Conservation (phyloP, 345 rosid species). For the Eutrema heterophyllum region DNA sequence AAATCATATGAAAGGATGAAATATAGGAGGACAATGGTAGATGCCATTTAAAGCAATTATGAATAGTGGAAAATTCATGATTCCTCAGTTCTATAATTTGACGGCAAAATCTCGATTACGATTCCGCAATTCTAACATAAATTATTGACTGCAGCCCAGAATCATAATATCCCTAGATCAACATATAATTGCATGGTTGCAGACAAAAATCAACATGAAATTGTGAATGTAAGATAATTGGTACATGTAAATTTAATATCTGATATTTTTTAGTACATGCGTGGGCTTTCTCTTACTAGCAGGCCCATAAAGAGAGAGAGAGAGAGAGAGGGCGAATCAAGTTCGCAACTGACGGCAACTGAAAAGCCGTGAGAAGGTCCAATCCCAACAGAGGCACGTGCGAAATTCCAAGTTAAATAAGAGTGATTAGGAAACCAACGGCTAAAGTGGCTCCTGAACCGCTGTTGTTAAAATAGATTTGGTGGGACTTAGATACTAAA, state of each 20-base stretch:
- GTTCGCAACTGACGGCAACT: constrained; percentile 4
- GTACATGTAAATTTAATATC: too few relatives aligned
- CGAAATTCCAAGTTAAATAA: neutral
- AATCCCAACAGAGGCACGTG: constrained; percentile 10
- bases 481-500: neutral
- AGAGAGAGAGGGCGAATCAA: neutral
- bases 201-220: too few relatives aligned
- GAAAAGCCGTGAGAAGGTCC: constrained; percentile 1
- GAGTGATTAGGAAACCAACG: neutral
- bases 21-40: too few relatives aligned
- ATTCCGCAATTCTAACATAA: too few relatives aligned
- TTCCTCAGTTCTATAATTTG: too few relatives aligned
- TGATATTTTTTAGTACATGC: neutral
- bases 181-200: too few relatives aligned
- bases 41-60: too few relatives aligned
- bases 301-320: neutral
- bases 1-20: neutral
- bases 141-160: too few relatives aligned
- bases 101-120: too few relatives aligned
- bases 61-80: too few relatives aligned
- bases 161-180: too few relatives aligned
- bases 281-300: neutral
- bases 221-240: too few relatives aligned
- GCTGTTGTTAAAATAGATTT: constrained; percentile 5
- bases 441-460: constrained; percentile 6